phyloP scores from a whole-genome alignment of 2,329 filamentous ascomycete genomes.

The Aureobasidium sp. region DNA sequence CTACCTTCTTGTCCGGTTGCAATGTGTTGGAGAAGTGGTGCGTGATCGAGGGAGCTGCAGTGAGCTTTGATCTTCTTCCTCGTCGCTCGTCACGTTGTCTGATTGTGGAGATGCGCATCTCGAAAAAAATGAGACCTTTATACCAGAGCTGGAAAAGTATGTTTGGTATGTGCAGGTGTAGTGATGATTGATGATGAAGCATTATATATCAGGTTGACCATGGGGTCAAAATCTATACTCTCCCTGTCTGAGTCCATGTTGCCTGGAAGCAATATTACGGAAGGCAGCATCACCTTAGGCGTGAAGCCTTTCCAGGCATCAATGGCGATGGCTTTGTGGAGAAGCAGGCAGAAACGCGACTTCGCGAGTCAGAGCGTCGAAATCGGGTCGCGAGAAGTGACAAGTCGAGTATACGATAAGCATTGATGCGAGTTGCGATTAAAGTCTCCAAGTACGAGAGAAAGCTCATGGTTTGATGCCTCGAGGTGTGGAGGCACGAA shows the following conservation, averaged over 20 bases:
- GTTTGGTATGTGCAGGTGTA: not conserved
- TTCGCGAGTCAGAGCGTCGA: not conserved
- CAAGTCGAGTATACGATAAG: too few relatives aligned
- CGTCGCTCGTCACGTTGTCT: not conserved
- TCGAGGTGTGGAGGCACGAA: too few relatives aligned
- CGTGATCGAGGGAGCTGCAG: not conserved
- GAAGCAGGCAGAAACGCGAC: not conserved
- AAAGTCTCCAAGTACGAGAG: too few relatives aligned
- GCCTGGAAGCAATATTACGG: not conserved
- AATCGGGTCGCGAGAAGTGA: too few relatives aligned
- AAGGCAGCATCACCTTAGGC: not conserved
- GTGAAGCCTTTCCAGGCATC: not conserved
- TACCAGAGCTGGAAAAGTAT: not conserved
- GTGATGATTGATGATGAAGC: not conserved
- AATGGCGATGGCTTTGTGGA: not conserved
- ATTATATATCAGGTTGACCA: not conserved
- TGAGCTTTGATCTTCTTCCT: not conserved
- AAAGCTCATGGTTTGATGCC: too few relatives aligned
- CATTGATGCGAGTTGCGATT: too few relatives aligned
- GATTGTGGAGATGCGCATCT: conserved; percentile 2
- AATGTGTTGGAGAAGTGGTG: not conserved
- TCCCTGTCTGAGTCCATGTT: not conserved
- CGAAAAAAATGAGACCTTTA: not conserved
- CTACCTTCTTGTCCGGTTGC: not conserved
- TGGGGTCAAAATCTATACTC: not conserved